Percentiles rank a stretch among this genome's conserved stretches.
Conservation (phyloP, 2,329 filamentous ascomycete species). For the Scytalidium lignicola region DNA sequence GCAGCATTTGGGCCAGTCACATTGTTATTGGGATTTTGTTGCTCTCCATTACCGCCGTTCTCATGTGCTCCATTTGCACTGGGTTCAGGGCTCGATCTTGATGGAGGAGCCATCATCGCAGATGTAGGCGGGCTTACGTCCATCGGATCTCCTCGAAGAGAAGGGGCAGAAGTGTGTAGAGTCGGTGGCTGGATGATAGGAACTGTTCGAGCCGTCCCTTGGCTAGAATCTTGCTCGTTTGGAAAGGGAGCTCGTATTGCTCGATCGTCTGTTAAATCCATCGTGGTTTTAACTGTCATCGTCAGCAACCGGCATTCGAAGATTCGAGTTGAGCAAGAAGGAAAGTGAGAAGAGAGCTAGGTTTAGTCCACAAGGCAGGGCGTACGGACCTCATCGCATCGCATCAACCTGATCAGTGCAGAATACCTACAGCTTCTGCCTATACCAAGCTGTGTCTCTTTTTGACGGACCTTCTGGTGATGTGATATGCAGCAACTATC, state of each 20-base stretch:
- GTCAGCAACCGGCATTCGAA: constrained; percentile 4
- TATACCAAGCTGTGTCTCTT: constrained; percentile 20
- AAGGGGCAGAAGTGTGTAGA: constrained; percentile 54
- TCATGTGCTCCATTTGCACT: constrained; percentile 29
- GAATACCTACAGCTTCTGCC: constrained; percentile 6
- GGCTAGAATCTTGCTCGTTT: constrained; percentile 17
- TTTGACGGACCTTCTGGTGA: constrained; percentile 13
- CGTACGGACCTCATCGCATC: constrained; percentile 25
- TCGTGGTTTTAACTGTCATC: constrained; percentile 23
- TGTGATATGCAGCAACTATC: constrained; percentile 18
- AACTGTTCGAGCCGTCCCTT: constrained; percentile 36
- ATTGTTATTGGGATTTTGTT: constrained; percentile 29
- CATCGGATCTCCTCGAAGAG: constrained; percentile 52
- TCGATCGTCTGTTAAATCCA: constrained; percentile 25
- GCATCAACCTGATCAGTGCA: constrained; percentile 5
- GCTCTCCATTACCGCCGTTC: constrained; percentile 26
- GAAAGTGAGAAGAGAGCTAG: constrained; percentile 2
- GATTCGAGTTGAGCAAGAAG: background rate
- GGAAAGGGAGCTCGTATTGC: constrained; percentile 21
- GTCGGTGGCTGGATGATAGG: constrained; percentile 53
- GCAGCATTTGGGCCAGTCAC: constrained; percentile 30
- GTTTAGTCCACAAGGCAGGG: background rate
- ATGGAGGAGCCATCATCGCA: constrained; percentile 34
- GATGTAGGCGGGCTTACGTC: constrained; percentile 48
- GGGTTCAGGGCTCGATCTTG: constrained; percentile 25